Conservation (phyloP, 192 early-diverging fungal genomes). For the Umbelopsis sp. region DNA sequence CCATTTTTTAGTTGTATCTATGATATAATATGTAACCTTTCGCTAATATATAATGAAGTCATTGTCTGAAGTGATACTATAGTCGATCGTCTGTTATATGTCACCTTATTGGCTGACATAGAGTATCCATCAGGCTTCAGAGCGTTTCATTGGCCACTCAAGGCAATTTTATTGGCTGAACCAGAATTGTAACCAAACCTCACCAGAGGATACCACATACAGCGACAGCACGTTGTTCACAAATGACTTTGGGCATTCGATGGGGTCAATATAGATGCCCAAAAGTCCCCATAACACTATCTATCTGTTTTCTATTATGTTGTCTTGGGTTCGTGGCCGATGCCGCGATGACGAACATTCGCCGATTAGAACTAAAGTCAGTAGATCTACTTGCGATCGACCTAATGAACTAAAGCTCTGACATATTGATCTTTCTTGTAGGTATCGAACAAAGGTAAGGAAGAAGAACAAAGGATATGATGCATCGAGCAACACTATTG, state of each 20-base stretch:
- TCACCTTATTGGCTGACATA: too few relatives aligned
- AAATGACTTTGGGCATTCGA: not conserved
- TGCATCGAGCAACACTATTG: not conserved
- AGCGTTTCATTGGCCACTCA: not conserved
- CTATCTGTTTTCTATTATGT: not conserved
- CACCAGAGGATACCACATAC: too few relatives aligned
- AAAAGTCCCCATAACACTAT: not conserved
- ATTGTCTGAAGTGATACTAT: too few relatives aligned
- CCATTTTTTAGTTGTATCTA: too few relatives aligned
- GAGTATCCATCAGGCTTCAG: not conserved
- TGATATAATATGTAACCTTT: too few relatives aligned
- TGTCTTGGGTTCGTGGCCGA: not conserved
- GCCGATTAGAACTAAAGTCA: slow-evolving; percentile 23
- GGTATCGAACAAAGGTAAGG: slow-evolving; percentile 24
- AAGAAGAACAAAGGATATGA: not conserved
- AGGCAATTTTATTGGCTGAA: not conserved
- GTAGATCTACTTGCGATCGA: not conserved
- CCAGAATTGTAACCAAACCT: not conserved
- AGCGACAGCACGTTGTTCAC: not conserved
- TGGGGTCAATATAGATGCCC: not conserved
- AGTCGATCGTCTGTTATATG: too few relatives aligned
- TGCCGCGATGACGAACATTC: slow-evolving; percentile 16
- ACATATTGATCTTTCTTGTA: not conserved
- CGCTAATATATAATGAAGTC: too few relatives aligned
- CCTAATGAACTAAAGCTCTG: not conserved